phyloP scores from a whole-genome alignment of 768 basidiomycete species.

The Clavulina sp. region DNA sequence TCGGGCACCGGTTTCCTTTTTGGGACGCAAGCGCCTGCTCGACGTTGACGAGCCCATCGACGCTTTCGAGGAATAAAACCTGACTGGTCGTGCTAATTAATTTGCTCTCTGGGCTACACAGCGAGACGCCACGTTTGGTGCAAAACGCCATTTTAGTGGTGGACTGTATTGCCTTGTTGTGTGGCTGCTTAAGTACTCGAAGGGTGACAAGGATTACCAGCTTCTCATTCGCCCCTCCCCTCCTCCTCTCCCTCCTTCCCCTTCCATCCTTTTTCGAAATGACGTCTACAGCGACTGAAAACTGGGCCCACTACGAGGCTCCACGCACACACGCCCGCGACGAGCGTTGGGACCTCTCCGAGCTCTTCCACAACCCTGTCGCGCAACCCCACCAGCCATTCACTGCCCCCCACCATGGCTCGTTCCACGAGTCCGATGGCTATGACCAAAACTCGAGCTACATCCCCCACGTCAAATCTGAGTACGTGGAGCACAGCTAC shows the following conservation, averaged over 20 bases:
- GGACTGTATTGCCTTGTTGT: no score
- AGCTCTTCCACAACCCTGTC: constrained; percentile 1
- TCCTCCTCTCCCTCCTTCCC: not conserved
- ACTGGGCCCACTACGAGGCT: not conserved
- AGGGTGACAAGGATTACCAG: no score
- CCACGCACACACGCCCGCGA: not conserved
- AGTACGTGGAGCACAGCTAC: constrained; percentile 41
- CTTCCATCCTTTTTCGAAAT: not conserved
- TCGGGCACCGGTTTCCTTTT: no score
- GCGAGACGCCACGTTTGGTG: no score
- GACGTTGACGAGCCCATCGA: no score
- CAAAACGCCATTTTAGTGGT: no score
- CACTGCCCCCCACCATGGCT: constrained; percentile 16
- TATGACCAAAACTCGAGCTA: not conserved
- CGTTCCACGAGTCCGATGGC: not conserved
- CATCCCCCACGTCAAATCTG: constrained; percentile 19
- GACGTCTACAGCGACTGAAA: not conserved
- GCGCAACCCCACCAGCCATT: constrained; percentile 10
- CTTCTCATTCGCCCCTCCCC: not conserved
- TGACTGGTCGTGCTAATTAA: no score
- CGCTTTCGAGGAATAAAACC: no score
- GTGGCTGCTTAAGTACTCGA: no score
- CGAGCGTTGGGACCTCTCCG: constrained; percentile 4
- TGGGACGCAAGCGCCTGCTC: no score
- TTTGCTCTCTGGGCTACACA: no score